These are phyloP conservation scores for Xylariaceae sp. DNA, from an alignment of 2,329 filamentous ascomycete species.

Conservation along the genomic window DNA sequence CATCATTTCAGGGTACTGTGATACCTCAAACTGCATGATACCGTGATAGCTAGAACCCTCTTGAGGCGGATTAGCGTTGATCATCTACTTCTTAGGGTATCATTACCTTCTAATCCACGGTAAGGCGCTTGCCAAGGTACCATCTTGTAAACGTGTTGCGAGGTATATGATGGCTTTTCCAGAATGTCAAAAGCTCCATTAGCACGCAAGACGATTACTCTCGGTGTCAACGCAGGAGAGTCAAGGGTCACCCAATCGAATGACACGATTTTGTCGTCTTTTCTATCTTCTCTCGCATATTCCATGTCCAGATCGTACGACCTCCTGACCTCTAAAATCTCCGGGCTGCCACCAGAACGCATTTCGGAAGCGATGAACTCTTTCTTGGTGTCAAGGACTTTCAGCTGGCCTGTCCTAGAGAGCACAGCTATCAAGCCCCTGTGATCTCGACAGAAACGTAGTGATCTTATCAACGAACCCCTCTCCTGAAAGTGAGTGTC, in stretches of 20 bases:
- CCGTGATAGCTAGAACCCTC: conserved; percentile 56
- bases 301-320: conserved; percentile 66
- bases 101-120: conserved; percentile 56
- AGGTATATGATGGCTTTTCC: conserved; percentile 61
- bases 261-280: conserved; percentile 65
- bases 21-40: conserved; percentile 61
- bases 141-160: conserved; percentile 61
- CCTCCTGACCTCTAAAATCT: conserved; percentile 61
- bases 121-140: conserved; percentile 64
- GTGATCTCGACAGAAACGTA: conserved; percentile 66
- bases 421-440: conserved; percentile 63
- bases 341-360: conserved; percentile 52
- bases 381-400: conserved; percentile 60
- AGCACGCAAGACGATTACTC: conserved; percentile 62
- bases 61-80: conserved; percentile 37
- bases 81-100: background rate
- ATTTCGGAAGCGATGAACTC: conserved; percentile 50
- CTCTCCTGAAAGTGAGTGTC: conserved; percentile 57
- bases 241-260: conserved; percentile 69
- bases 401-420: conserved; percentile 65
- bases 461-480: conserved; percentile 62
- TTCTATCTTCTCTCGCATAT: conserved; percentile 54
- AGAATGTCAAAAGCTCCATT: conserved; percentile 65
- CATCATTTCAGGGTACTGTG: conserved; percentile 55
- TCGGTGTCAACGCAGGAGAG: conserved; percentile 57